phyloP scores from a whole-genome alignment of 257 asterid genomes.

The Avicennia marina region DNA sequence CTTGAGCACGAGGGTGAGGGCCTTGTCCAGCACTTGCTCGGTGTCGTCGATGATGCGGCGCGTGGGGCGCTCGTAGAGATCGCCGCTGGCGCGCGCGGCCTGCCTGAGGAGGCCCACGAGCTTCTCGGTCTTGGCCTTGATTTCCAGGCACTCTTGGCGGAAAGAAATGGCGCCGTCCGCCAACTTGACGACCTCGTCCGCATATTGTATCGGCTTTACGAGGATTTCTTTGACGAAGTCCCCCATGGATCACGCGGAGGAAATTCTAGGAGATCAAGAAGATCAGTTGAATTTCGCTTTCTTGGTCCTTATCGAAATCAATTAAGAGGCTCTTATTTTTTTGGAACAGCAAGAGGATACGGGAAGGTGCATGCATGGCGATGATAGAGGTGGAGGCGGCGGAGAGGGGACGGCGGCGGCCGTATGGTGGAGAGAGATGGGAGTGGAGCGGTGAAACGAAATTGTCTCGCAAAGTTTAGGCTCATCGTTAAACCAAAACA shows the following conservation, averaged over 20 bases:
- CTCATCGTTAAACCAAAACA: neutral
- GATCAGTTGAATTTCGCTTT: no score
- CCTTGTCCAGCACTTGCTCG: conserved; percentile 59
- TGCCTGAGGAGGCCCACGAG: conserved; percentile 63
- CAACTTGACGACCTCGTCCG: conserved; percentile 53
- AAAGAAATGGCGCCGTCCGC: conserved; percentile 58
- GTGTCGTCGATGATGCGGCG: conserved; percentile 78
- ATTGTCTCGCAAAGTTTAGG: neutral
- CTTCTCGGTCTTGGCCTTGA: conserved; percentile 59
- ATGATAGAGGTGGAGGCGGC: neutral
- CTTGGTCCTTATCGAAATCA: no score
- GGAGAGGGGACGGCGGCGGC: neutral
- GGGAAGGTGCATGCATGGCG: no score
- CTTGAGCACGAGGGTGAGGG: conserved; percentile 42
- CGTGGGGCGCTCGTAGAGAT: conserved; percentile 68
- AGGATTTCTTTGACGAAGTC: conserved; percentile 65
- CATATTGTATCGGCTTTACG: conserved; percentile 59
- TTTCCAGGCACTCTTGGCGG: conserved; percentile 63
- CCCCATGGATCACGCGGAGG: conserved; percentile 43
- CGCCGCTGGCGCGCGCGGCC: conserved; percentile 76
- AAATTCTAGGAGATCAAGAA: no score
- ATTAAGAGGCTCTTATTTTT: no score
- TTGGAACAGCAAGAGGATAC: no score
- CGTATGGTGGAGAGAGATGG: neutral
- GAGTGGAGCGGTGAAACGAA: neutral